phyloP scores from a whole-genome alignment of 768 basidiomycete species.

The Pleurotus cornucopiae region DNA sequence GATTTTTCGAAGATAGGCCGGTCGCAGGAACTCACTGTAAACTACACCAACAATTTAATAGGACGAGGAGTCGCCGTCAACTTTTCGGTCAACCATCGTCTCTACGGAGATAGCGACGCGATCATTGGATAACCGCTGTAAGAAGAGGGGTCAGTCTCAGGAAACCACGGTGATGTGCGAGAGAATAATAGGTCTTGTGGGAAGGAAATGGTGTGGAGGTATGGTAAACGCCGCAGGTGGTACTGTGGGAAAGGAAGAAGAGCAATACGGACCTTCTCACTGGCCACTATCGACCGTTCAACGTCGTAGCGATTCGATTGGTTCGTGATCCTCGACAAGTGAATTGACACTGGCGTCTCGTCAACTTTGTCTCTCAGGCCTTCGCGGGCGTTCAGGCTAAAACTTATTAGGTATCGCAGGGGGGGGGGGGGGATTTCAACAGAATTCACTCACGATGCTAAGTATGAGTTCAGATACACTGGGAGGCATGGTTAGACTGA shows the following conservation, averaged over 20 bases:
- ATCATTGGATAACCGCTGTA: slow-evolving; percentile 4
- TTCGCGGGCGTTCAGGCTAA: slow-evolving; percentile 6
- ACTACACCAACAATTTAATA: background rate
- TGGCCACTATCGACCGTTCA: background rate
- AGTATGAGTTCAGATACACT: slow-evolving; percentile 9
- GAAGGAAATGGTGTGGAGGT: background rate
- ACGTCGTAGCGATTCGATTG: slow-evolving; percentile 4
- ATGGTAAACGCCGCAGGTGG: background rate
- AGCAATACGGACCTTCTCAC: slow-evolving; percentile 6
- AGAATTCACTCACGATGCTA: slow-evolving; percentile 6
- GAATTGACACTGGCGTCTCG: slow-evolving; percentile 7
- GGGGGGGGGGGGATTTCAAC: background rate
- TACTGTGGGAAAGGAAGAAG: background rate
- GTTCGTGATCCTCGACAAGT: slow-evolving; percentile 7
- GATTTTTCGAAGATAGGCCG: too few species aligned
- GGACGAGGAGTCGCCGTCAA: background rate
- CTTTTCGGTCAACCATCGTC: slow-evolving; percentile 7
- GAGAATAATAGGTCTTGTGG: background rate
- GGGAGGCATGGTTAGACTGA: background rate
- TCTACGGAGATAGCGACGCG: slow-evolving; percentile 7
- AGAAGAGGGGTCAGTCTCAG: background rate
- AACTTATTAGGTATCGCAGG: background rate
- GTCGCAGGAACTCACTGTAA: background rate
- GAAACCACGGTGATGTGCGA: background rate
- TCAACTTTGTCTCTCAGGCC: slow-evolving; percentile 7